Evolutionary conservation across 176 grass and related monocot genomes (phyloP), one percentile per base, ranked within the genome.

Genomic region (Aegilops bicornis): DNA sequence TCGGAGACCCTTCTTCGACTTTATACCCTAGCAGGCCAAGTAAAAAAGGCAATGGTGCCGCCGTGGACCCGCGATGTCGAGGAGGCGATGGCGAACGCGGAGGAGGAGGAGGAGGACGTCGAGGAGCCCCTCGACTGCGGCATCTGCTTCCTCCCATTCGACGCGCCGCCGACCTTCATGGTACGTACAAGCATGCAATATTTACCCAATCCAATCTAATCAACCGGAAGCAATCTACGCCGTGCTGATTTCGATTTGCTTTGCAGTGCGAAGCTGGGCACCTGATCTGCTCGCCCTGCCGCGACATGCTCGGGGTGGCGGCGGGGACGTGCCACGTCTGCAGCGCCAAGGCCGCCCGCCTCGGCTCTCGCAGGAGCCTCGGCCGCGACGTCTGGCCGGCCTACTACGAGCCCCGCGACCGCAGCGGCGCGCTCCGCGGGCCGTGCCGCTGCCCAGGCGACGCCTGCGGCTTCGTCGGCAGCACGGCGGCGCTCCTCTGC

Each of bases 261-360:
- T 79, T 47, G 77, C 37, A 86, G 85, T 86, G 77, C 42, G 25
- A 8, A 1, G 25, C 22, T 25, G 66, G 66, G 52, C 85, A 86
- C 42, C 77, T 86, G 64, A 66, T 86, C 36, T 86, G 85, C 39
- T 72, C 36, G 5, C n/a, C 19, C 0, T 86, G 77, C 66, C 27
- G 66, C 10, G 66, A 36, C 25, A 80, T 79, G 84, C 36, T 79
- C 14, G 24, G 14, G 39, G 5, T 9, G 66, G 50, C 5, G 17
- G 17, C 0, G 43, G 65, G 76, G 24, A 80, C 22, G 65, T 86
- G 84, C 66, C 76, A 72, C 29, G 52, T 73, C 5, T 86, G 85
- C 20, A 13, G 52, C 27, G 56, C 23, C 73, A 76, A 76, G 73
- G 24, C 24, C 15, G 73, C 43, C 10, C 6, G 48, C 37, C 66